These are phyloP conservation scores for Vitellaria paradoxa DNA, from an alignment of 179 eudicot species.

Conservation along the genomic window DNA sequence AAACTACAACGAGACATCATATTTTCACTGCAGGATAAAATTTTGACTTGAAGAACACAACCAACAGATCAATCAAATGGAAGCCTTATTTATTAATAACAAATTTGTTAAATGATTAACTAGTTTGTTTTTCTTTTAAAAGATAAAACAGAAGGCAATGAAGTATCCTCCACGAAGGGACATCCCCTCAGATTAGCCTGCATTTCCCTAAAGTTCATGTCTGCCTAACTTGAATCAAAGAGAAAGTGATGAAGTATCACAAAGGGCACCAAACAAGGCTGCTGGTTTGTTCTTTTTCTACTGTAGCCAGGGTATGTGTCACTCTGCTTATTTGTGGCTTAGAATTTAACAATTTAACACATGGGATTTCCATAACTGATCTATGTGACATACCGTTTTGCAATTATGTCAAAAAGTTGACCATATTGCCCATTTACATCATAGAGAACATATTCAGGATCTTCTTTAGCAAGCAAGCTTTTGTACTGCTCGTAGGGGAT, in stretches of 20 bases:
- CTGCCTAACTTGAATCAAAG: too few species aligned
- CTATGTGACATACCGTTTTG: slow-evolving; percentile 49
- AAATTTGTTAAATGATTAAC: not conserved
- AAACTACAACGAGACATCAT: not conserved
- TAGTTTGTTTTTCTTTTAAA: not conserved
- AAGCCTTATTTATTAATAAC: not conserved
- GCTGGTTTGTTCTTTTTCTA: not conserved
- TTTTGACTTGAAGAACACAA: not conserved
- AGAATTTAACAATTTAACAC: not conserved
- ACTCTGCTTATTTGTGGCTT: not conserved
- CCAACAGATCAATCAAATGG: not conserved
- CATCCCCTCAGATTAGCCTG: too few species aligned
- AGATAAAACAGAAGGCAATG: not conserved
- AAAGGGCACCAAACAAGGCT: not conserved
- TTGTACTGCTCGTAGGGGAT: slow-evolving; percentile 67
- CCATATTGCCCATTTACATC: slow-evolving; percentile 71
- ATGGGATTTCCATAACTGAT: not conserved
- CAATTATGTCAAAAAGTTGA: slow-evolving; percentile 65
- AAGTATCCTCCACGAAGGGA: too few species aligned
- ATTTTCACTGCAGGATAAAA: not conserved
- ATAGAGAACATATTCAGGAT: slow-evolving; percentile 79
- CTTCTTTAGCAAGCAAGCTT: slow-evolving; percentile 58
- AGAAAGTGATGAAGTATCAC: not conserved
- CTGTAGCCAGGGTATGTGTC: not conserved
- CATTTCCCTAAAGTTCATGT: too few species aligned